Base-by-base conservation (phyloP, 805 yeast species). In the Candida hispaniensis region DNA sequence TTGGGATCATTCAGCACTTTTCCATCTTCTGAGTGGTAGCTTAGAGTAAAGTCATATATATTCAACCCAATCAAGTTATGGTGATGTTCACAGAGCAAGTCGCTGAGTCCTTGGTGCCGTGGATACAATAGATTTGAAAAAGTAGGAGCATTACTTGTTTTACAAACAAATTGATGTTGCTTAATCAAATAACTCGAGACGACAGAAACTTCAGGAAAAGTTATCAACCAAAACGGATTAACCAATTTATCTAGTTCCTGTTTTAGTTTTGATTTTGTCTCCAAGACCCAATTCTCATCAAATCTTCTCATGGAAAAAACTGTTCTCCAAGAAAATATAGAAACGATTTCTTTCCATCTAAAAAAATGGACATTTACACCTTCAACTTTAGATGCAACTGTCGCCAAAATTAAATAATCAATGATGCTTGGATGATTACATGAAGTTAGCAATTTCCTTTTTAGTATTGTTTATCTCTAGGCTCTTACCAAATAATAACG, bases 141-240 rank as follows among this genome's bases (percentile, higher is more conserved):
- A 10, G 53, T 56, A 0, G 88, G 81, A n/a, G 79, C 59, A 38
- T 66, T 77, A 47, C 66, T 72, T 39, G 66, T 64, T 24, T 66
- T 67, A 29, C 75, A 64, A 41, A 73, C 63, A 18, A 66, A 62
- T 23, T 64, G 60, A 42, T 83, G 93, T 24, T 67, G 34, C 47
- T 52, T 44, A 28, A 60, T 24, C 45, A 51, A 27, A 64, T 39
- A 18, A 4, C 38, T 32, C 2, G 41, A 30, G 38, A 47, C 45
- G 16, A 79, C 69, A 47, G 79, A 79, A 4, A 80, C 94, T 54
- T 86, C 96, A 0, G 96, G 96, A 45, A 85, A 85, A 6, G 80
- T 44, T 1, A 75, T 73, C 0, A 83, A 46, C 81, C 93, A 16
- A 60, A 61, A n/a, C 46, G 50, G 20, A 53, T 63, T 21, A 8